Evolutionary conservation across 768 basidiomycete species (phyloP).

Genomic region (Hygrophoropsis aurantiaca): DNA sequence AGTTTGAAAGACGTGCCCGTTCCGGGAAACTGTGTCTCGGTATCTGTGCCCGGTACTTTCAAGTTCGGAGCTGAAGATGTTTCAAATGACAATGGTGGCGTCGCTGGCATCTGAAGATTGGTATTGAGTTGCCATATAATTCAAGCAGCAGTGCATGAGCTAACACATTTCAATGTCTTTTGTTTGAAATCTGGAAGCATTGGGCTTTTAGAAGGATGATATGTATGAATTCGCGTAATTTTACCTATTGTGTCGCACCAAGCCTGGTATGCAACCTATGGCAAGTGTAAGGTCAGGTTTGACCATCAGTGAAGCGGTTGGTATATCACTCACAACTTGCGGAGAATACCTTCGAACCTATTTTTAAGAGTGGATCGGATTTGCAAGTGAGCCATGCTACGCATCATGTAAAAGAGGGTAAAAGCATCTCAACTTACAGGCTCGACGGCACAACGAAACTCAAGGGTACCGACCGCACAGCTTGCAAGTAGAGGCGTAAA

Average conservation of each 20-base stretch:
- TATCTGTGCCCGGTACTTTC: constrained; percentile 13
- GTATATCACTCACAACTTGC: constrained; percentile 43
- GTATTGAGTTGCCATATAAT: not conserved
- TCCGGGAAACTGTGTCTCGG: constrained; percentile 16
- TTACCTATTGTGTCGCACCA: constrained; percentile 75
- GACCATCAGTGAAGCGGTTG: not conserved
- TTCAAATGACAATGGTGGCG: constrained; percentile 41
- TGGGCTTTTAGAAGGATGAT: constrained; percentile 5
- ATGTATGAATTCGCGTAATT: constrained; percentile 6
- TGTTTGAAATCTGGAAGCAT: constrained; percentile 54
- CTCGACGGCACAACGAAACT: constrained; percentile 79
- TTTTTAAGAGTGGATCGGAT: too few species aligned
- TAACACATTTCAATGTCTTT: constrained; percentile 59
- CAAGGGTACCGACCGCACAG: constrained; percentile 79
- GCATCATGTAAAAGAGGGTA: too few species aligned
- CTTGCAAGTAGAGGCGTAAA: constrained; percentile 48
- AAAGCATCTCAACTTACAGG: constrained; percentile 48
- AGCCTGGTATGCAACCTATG: constrained; percentile 63
- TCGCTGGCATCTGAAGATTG: constrained; percentile 59
- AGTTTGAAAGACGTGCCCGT: constrained; percentile 50
- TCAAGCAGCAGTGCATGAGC: constrained; percentile 20
- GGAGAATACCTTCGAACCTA: constrained; percentile 59
- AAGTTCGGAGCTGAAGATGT: constrained; percentile 9
- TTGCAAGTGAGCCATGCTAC: too few species aligned
- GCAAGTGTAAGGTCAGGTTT: not conserved